Percentiles rank a stretch among this genome's conserved stretches.
Evolutionary conservation across 768 basidiomycete species (phyloP).

Genomic region (Suillus tomentosus): DNA sequence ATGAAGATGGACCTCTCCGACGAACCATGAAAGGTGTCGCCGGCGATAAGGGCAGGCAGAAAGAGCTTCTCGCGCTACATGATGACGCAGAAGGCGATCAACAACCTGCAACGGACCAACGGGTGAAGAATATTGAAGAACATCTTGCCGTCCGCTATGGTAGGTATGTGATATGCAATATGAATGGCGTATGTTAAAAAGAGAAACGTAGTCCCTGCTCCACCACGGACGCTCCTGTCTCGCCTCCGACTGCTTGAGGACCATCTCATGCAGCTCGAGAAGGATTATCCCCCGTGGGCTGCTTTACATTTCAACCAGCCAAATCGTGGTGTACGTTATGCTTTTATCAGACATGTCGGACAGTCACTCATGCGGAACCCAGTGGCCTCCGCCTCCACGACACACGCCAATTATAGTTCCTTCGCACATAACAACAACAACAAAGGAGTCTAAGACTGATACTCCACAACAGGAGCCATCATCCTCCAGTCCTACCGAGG

Average conservation of each 20-base stretch:
- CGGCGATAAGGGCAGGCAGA: slow-evolving; percentile 16
- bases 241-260: slow-evolving; percentile 75
- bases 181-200: slow-evolving; percentile 11
- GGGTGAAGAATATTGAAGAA: slow-evolving; percentile 65
- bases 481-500: slow-evolving; percentile 16
- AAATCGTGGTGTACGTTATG: slow-evolving; percentile 64
- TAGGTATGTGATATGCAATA: slow-evolving; percentile 29
- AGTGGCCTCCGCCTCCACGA: slow-evolving; percentile 88
- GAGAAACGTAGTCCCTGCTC: slow-evolving; percentile 62
- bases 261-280: slow-evolving; percentile 74
- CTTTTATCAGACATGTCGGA: neutral
- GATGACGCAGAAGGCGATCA: slow-evolving; percentile 41
- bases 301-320: slow-evolving; percentile 89
- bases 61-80: slow-evolving; percentile 18
- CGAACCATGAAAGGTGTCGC: slow-evolving; percentile 48
- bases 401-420: slow-evolving; percentile 79
- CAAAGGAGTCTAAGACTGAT: slow-evolving; percentile 17
- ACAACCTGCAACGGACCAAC: slow-evolving; percentile 64
- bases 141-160: slow-evolving; percentile 79
- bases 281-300: slow-evolving; percentile 86
- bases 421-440: slow-evolving; percentile 50
- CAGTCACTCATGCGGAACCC: slow-evolving; percentile 8
- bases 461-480: slow-evolving; percentile 19
- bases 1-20: slow-evolving; percentile 74
- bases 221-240: slow-evolving; percentile 62